Conservation (phyloP, 106 monocot species). For the Acorus gramineus region DNA sequence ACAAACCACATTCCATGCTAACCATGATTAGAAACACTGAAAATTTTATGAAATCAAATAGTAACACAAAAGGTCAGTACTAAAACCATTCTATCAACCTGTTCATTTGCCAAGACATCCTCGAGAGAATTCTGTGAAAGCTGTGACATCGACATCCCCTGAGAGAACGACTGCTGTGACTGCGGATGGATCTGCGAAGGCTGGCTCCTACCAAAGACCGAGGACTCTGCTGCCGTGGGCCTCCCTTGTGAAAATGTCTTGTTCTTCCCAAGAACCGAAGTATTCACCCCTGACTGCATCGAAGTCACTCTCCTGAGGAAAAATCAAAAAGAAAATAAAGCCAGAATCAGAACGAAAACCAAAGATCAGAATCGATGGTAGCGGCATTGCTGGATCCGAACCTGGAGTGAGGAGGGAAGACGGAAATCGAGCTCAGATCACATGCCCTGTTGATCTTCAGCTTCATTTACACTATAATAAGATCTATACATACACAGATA, state of each 20-base stretch:
- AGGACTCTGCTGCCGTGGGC: too few species aligned
- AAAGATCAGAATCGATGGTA: not conserved
- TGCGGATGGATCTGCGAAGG: slow-evolving; percentile 72
- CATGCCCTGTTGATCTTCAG: slow-evolving; percentile 93
- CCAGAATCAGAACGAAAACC: not conserved
- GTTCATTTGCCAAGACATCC: slow-evolving; percentile 54
- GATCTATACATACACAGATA: too few species aligned
- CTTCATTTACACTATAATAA: slow-evolving; percentile 29
- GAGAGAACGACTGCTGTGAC: slow-evolving; percentile 89
- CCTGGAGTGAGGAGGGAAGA: slow-evolving; percentile 85
- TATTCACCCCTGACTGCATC: slow-evolving; percentile 14
- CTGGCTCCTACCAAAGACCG: slow-evolving; percentile 13
- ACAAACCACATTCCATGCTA: not conserved
- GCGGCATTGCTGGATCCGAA: slow-evolving; percentile 10
- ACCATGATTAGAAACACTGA: not conserved
- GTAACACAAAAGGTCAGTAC: not conserved
- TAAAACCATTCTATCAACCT: slow-evolving; percentile 19
- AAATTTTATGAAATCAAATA: not conserved
- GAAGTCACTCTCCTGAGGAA: slow-evolving; percentile 30
- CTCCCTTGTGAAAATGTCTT: too few species aligned
- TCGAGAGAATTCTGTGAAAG: slow-evolving; percentile 82
- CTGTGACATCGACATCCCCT: slow-evolving; percentile 75
- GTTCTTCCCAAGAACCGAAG: slow-evolving; percentile 14
- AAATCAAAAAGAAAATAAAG: not conserved
- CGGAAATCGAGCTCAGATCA: slow-evolving; percentile 95